A percentile compares a stretch with the other conserved stretches of the same genome.
These are phyloP conservation scores for Fusarium robinianum DNA, from an alignment of 2,329 filamentous ascomycete species.

Conservation along the genomic window DNA sequence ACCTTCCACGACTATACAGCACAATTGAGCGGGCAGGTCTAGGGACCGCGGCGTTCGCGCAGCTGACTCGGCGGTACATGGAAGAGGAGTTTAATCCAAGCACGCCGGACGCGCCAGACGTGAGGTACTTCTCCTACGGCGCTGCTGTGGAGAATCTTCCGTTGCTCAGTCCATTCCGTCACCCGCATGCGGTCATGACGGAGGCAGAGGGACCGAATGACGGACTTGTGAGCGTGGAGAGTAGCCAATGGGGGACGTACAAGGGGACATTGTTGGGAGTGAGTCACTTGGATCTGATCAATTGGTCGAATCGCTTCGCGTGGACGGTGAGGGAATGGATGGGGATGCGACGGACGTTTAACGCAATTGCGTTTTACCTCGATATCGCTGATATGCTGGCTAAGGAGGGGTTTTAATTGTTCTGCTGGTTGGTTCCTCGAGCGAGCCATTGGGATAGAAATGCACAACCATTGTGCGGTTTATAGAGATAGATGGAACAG, in stretches of 20 bases:
- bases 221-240: constrained; percentile 68
- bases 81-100: constrained; percentile 60
- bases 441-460: too few relatives aligned
- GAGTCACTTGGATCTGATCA: constrained; percentile 68
- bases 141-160: constrained; percentile 54
- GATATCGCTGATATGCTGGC: constrained; percentile 72
- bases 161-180: constrained; percentile 67
- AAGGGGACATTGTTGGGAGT: constrained; percentile 65
- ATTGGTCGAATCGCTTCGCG: constrained; percentile 66
- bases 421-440: not conserved
- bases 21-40: constrained; percentile 56
- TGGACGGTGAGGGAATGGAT: constrained; percentile 58
- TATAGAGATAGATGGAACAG: constrained; percentile 1
- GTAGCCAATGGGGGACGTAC: constrained; percentile 65
- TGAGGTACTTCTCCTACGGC: constrained; percentile 67
- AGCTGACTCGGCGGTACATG: constrained; percentile 65
- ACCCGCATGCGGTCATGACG: constrained; percentile 55
- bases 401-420: constrained; percentile 58
- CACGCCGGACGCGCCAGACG: constrained; percentile 56
- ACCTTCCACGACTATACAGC: constrained; percentile 60
- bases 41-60: constrained; percentile 63
- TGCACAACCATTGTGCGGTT: too few relatives aligned
- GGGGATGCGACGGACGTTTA: constrained; percentile 63
- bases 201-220: constrained; percentile 64
- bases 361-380: constrained; percentile 69